Evolutionary conservation across 495 filamentous ascomycete species (phyloP).

Genomic region (Hypoxylon cercidicola): DNA sequence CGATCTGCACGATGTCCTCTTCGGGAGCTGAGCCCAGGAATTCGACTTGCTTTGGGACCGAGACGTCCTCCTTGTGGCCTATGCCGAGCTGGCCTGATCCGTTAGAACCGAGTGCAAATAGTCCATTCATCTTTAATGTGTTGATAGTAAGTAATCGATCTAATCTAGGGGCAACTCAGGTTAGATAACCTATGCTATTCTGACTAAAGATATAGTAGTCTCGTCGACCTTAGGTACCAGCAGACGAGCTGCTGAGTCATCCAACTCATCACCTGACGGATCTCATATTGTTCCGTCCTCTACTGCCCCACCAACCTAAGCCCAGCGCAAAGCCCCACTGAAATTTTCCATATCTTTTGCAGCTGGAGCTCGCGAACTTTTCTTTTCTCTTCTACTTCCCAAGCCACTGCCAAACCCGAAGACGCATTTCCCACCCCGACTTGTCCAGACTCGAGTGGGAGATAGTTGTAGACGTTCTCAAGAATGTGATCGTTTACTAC

Average conservation of each 20-base stretch:
- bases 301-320: neutral
- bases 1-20: conserved; percentile 52
- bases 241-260: too few species aligned
- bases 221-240: too few species aligned
- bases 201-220: too few species aligned
- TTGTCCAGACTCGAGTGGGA: neutral
- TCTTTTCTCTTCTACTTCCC: conserved; percentile 13
- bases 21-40: conserved; percentile 48
- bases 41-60: conserved; percentile 69
- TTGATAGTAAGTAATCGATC: neutral
- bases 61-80: conserved; percentile 77
- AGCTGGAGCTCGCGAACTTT: conserved; percentile 14
- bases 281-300: conserved; percentile 19
- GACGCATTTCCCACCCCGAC: conserved; percentile 6
- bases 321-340: conserved; percentile 25
- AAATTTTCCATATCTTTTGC: conserved; percentile 33
- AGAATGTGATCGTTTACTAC: conserved; percentile 30
- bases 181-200: neutral
- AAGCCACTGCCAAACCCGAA: neutral
- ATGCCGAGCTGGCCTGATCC: conserved; percentile 87
- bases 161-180: neutral
- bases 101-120: conserved; percentile 93
- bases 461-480: neutral
- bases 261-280: too few species aligned
- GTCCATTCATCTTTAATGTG: conserved; percentile 50